Percentiles rank a stretch among this genome's conserved stretches.
Evolutionary conservation across 2,329 filamentous ascomycete species (phyloP).

Genomic region (Colletotrichum sansevieriae): DNA sequence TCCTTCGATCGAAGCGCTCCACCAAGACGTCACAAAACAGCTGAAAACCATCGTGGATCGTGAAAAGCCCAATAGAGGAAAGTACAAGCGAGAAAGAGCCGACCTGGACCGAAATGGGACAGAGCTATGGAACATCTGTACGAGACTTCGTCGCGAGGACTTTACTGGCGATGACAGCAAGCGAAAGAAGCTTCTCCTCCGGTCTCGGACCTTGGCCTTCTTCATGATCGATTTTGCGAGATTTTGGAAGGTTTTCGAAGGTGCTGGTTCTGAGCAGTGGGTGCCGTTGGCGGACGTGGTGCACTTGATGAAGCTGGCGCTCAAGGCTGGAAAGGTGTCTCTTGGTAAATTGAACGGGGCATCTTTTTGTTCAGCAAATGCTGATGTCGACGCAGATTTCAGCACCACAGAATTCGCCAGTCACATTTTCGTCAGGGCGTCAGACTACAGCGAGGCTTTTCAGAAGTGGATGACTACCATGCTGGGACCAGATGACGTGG

Average conservation of each 20-base stretch:
- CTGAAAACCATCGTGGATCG: constrained; percentile 2
- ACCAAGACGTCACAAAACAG: constrained; percentile 47
- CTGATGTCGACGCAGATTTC: constrained; percentile 54
- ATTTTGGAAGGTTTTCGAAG: constrained; percentile 44
- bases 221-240: constrained; percentile 73
- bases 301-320: constrained; percentile 74
- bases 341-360: constrained; percentile 61
- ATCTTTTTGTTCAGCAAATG: background rate
- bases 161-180: constrained; percentile 42
- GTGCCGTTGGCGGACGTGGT: constrained; percentile 54
- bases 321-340: constrained; percentile 75
- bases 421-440: constrained; percentile 73
- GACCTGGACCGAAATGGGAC: constrained; percentile 69
- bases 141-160: constrained; percentile 60
- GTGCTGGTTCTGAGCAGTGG: background rate
- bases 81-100: constrained; percentile 26
- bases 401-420: constrained; percentile 69
- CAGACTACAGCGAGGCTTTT: constrained; percentile 64
- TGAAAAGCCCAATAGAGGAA: background rate
- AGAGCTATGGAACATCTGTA: constrained; percentile 76
- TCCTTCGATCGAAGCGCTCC: constrained; percentile 45
- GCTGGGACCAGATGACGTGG: constrained; percentile 48
- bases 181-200: constrained; percentile 51
- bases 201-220: constrained; percentile 71
- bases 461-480: constrained; percentile 46